Percentiles rank a stretch among this genome's conserved stretches.
Evolutionary conservation across 2,329 filamentous ascomycete species (phyloP).

Genomic region (Ophiostoma perfectum): DNA sequence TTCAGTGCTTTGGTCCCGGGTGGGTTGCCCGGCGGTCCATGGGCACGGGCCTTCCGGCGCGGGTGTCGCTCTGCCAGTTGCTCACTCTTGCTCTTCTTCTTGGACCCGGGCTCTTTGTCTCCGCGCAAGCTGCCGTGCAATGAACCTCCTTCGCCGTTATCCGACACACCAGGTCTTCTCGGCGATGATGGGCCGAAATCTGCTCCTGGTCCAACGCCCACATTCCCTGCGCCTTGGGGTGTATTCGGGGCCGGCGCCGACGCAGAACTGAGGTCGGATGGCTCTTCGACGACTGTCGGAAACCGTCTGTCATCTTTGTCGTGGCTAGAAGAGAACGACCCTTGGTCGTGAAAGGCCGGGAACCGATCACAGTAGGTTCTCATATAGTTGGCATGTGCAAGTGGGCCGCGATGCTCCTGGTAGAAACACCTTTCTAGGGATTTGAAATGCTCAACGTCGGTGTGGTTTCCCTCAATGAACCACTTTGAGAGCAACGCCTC

Average conservation of each 20-base stretch:
- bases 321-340: constrained; percentile 22
- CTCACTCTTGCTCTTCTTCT: constrained; percentile 37
- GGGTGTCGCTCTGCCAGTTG: constrained; percentile 36
- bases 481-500: constrained; percentile 58
- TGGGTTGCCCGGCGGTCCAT: constrained; percentile 36
- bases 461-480: constrained; percentile 57
- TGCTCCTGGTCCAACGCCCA: no score
- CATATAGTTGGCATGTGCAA: constrained; percentile 58
- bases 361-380: constrained; percentile 52
- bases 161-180: neutral
- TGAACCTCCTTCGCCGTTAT: neutral
- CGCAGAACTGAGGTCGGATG: constrained; percentile 28
- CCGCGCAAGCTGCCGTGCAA: constrained; percentile 24
- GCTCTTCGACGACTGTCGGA: constrained; percentile 31
- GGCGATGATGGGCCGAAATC: neutral
- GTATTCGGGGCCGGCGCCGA: neutral
- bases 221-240: neutral
- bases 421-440: constrained; percentile 56
- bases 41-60: constrained; percentile 32
- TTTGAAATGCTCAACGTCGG: constrained; percentile 60
- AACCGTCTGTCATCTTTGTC: constrained; percentile 29
- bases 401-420: constrained; percentile 55
- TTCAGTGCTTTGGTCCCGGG: constrained; percentile 33
- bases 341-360: constrained; percentile 30
- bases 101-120: constrained; percentile 26